These are phyloP conservation scores for Coffea humblotiana DNA, from an alignment of 305 asterid species.

Conservation along the genomic window DNA sequence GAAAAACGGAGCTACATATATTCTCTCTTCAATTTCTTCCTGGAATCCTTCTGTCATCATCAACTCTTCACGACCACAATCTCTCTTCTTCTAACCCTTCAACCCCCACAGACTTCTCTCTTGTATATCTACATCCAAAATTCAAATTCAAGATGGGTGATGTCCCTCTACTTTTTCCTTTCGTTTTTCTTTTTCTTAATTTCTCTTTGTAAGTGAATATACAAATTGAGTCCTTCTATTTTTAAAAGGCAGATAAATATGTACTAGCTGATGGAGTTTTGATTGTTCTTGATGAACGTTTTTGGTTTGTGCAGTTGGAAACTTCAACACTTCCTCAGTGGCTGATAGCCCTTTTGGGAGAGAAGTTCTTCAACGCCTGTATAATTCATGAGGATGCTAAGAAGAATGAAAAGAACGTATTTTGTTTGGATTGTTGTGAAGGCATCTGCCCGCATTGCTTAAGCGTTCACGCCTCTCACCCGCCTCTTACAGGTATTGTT, in stretches of 20 bases:
- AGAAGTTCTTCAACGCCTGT: conserved; percentile 68
- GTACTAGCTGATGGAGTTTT: neutral
- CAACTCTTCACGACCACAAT: neutral
- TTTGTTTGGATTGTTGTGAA: conserved; percentile 68
- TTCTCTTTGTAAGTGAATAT: neutral
- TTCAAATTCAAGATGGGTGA: conserved; percentile 40
- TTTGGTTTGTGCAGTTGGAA: conserved; percentile 37
- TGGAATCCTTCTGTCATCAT: neutral
- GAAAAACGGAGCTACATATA: neutral
- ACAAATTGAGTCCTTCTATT: neutral
- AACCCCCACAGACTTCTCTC: neutral
- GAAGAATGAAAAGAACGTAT: conserved; percentile 70
- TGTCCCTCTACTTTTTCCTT: conserved; percentile 21
- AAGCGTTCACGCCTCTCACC: conserved; percentile 46
- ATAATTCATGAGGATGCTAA: conserved; percentile 46
- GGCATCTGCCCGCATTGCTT: conserved; percentile 68
- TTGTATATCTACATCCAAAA: neutral
- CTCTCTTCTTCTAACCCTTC: no score
- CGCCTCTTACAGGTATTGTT: conserved; percentile 55
- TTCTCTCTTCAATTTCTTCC: neutral
- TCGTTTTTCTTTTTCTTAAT: neutral
- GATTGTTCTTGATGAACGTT: conserved; percentile 7
- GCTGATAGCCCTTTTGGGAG: conserved; percentile 48
- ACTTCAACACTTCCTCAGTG: conserved; percentile 47
- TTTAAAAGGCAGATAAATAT: neutral